Evolutionary conservation across 176 grass and related monocot species (phyloP).

Genomic region (Carex scoparia): DNA sequence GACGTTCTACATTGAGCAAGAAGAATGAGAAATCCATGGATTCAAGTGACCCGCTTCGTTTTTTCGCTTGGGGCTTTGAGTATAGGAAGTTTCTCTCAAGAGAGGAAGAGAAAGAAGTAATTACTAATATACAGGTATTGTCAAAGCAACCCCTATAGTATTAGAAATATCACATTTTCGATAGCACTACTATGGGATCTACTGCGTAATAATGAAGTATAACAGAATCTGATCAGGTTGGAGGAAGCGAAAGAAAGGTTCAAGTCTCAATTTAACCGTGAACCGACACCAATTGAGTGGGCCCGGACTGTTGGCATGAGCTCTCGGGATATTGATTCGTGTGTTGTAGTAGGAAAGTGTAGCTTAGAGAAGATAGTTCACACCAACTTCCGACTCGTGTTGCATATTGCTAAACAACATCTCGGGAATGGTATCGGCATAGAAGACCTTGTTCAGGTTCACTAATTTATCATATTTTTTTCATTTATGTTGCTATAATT

Average conservation of each 20-base stretch:
- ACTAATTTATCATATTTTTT: background rate
- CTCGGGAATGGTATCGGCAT: background rate
- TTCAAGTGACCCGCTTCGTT: constrained; percentile 5
- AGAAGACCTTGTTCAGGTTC: constrained; percentile 21
- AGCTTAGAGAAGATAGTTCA: constrained; percentile 25
- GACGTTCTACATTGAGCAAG: background rate
- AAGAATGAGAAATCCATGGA: background rate
- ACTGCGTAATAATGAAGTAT: background rate
- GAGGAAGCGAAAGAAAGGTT: constrained; percentile 18
- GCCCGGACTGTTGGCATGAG: background rate
- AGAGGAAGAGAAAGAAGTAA: constrained; percentile 23
- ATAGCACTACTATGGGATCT: background rate
- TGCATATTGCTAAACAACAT: constrained; percentile 22
- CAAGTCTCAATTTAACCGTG: constrained; percentile 6
- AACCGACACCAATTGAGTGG: background rate
- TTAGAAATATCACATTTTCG: background rate
- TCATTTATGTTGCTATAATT: background rate
- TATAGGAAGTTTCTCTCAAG: constrained; percentile 19
- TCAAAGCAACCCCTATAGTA: background rate
- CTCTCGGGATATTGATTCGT: background rate
- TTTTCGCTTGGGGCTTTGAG: constrained; percentile 16
- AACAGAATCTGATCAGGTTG: background rate
- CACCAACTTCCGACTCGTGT: constrained; percentile 17
- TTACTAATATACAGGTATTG: constrained; percentile 20
- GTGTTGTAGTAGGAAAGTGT: constrained; percentile 3